Evolutionary conservation across 352 stramenopile genomes (phyloP), one percentile per base, ranked within the genome.

Genomic region (Nothophytophthora sp.): DNA sequence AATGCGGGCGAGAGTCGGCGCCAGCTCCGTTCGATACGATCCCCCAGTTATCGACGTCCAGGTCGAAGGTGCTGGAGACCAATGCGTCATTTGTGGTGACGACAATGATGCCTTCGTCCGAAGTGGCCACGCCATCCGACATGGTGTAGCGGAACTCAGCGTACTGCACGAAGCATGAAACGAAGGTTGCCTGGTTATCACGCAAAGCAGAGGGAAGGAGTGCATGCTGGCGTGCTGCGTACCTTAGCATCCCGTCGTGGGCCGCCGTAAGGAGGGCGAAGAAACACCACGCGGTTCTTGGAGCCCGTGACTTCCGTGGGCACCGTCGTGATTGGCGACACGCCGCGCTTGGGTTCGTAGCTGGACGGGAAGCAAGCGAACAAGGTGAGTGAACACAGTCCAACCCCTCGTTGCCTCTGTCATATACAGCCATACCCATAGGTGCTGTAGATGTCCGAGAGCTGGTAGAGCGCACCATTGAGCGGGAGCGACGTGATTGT

Each of bases 81-180:
- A 97, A 61, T 18, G 54, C 60, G 13, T 85, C 70, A 20, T 50
- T 77, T 3, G 76, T 85, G 7, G 75, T 86, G 53, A 97, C 77
- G 7, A 93, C 67, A 20, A 94, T 73, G 35, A 96, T 86, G 11
- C 75, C 88, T 43, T 88, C 69, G 6, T 76, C 70, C 5, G 77
- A 91, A 4, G 63, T 79, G 18, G 77, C 68, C 3, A 73, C 50
- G 12, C 73, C 74, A 51, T 96, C 88, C 10, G 70, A 77, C 58
- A 96, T 76, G 6, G 79, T 94, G 64, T 95, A 97, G 46, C 75
- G 73, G 50, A 97, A 96, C 44, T 91, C 78, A 22, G 81, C 81
- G 42, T 86, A 96, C 73, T 96, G n/a, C 18, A 44, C 22, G 18
- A 19, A n/a, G n/a, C n/a, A n/a, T n/a, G n/a, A n/a, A n/a, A n/a